Percentiles rank a stretch among this genome's conserved stretches.
phyloP scores from a whole-genome alignment of 179 eudicot species.

The Monotropa hypopitys region DNA sequence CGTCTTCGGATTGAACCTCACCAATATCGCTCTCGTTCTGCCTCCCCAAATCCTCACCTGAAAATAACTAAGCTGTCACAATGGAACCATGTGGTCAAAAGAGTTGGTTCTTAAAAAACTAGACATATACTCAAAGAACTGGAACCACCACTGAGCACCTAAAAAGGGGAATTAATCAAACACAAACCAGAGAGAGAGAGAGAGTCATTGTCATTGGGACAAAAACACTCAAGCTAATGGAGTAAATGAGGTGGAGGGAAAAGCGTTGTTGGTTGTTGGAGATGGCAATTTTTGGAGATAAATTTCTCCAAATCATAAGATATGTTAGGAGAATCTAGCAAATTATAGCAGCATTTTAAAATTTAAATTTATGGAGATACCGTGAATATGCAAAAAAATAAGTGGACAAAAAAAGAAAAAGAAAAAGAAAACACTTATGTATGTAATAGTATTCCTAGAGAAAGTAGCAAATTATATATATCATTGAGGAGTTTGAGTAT shows the following conservation, averaged over 20 bases:
- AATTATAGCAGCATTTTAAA: neutral
- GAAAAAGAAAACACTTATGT: neutral
- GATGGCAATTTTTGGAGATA: neutral
- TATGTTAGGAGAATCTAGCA: neutral
- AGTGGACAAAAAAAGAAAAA: neutral
- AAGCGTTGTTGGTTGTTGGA: constrained; percentile 10
- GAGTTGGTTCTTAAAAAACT: neutral
- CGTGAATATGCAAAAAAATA: neutral
- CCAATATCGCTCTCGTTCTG: constrained; percentile 76
- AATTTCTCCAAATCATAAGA: constrained; percentile 7
- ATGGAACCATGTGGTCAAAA: neutral
- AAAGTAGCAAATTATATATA: neutral
- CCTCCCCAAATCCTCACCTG: neutral
- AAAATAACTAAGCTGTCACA: neutral
- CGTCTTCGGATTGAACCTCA: constrained; percentile 99
- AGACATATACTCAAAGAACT: neutral
- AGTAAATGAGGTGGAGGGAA: constrained; percentile 8
- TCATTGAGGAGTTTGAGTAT: neutral
- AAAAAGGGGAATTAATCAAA: neutral
- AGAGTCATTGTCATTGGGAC: neutral
- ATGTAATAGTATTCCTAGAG: neutral
- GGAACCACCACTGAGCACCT: neutral
- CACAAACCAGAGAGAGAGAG: neutral
- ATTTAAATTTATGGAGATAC: neutral
- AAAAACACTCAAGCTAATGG: neutral